A percentile compares a stretch with the other conserved stretches of the same genome.
Evolutionary conservation across 192 early-diverging fungal genomes (phyloP).

Genomic region (Cladochytrium replicatum): DNA sequence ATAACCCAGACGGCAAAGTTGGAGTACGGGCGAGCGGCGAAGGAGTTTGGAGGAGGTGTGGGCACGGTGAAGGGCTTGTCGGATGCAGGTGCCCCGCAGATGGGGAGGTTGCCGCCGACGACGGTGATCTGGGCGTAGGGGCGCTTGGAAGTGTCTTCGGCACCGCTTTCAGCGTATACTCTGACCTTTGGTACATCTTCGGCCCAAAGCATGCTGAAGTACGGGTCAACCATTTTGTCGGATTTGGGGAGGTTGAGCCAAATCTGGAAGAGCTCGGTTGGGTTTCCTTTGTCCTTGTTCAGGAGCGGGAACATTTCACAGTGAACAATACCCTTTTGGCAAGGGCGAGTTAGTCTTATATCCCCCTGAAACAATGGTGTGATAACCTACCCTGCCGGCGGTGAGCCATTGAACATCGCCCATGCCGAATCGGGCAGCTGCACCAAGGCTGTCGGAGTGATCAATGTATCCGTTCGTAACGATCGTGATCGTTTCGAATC

Average conservation of each 20-base stretch:
- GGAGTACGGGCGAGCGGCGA: neutral
- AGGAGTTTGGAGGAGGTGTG: neutral
- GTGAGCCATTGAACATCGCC: conserved; percentile 48
- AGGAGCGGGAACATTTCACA: conserved; percentile 29
- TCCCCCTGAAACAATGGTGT: no score
- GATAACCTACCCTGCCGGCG: conserved; percentile 32
- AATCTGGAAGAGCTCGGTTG: conserved; percentile 38
- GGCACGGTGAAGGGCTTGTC: conserved; percentile 23
- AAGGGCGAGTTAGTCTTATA: no score
- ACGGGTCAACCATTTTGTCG: conserved; percentile 43
- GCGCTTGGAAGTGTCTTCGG: neutral
- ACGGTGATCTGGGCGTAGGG: neutral
- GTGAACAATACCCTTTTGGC: conserved; percentile 45
- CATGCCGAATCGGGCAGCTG: conserved; percentile 28
- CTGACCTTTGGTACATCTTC: no score
- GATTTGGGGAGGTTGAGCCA: conserved; percentile 58
- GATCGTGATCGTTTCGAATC: conserved; percentile 42
- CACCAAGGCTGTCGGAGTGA: conserved; percentile 37
- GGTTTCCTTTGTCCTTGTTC: conserved; percentile 27
- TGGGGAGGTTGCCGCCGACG: no score
- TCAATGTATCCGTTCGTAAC: conserved; percentile 32
- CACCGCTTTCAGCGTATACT: conserved; percentile 14
- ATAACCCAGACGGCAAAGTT: neutral
- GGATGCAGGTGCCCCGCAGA: neutral
- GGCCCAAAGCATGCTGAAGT: no score